A percentile compares a stretch with the other conserved stretches of the same genome.
These are phyloP conservation scores for Aphanoascus verrucosus DNA, from an alignment of 2,329 filamentous ascomycete genomes.

Conservation along the genomic window DNA sequence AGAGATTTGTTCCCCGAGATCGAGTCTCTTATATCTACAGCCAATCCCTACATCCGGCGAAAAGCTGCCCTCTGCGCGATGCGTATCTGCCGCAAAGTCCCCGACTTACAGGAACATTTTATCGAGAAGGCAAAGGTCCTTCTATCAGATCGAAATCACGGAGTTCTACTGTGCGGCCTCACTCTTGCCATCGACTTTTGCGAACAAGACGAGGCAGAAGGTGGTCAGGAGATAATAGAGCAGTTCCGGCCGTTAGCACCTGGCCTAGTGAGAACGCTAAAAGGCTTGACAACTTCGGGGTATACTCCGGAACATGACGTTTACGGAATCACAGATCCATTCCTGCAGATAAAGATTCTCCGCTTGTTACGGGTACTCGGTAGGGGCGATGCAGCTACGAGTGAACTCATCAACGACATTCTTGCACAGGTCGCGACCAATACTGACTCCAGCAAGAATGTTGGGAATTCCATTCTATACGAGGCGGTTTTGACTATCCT, in stretches of 20 bases:
- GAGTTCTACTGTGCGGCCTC: slow-evolving; percentile 82
- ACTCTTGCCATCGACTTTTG: slow-evolving; percentile 87
- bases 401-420: slow-evolving; percentile 97
- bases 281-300: slow-evolving; percentile 83
- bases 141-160: slow-evolving; percentile 87
- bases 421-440: slow-evolving; percentile 95
- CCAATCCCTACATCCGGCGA: slow-evolving; percentile 94
- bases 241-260: slow-evolving; percentile 82
- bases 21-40: slow-evolving; percentile 78
- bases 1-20: slow-evolving; percentile 94
- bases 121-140: slow-evolving; percentile 83
- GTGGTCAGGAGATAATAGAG: slow-evolving; percentile 80
- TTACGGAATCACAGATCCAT: slow-evolving; percentile 93
- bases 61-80: slow-evolving; percentile 98
- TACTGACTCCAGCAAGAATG: slow-evolving; percentile 95
- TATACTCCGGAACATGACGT: slow-evolving; percentile 98
- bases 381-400: slow-evolving; percentile 73
- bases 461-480: slow-evolving; percentile 95
- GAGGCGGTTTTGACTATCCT: slow-evolving; percentile 94
- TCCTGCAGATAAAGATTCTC: slow-evolving; percentile 93
- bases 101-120: slow-evolving; percentile 94
- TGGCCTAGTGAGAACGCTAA: slow-evolving; percentile 77
- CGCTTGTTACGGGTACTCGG: slow-evolving; percentile 75
- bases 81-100: slow-evolving; percentile 96
- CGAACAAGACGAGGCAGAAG: slow-evolving; percentile 86